These are phyloP conservation scores for Isabelozyma rhagii DNA, from an alignment of 805 yeast genomes.

Conservation along the genomic window DNA sequence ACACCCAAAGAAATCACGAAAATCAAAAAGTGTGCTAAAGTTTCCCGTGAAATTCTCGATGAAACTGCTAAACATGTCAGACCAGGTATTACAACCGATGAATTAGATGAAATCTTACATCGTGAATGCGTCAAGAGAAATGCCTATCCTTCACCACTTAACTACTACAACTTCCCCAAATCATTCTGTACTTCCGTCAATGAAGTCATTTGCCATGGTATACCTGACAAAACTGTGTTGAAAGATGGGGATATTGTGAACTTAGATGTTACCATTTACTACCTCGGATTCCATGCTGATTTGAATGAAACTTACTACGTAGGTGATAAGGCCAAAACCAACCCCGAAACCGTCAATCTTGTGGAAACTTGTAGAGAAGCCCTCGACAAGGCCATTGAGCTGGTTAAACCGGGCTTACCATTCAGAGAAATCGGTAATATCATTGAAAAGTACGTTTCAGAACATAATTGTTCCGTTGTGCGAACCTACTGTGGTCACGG, in stretches of 20 bases:
- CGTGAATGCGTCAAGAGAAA: constrained; percentile 83
- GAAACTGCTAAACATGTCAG: constrained; percentile 75
- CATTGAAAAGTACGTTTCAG: constrained; percentile 82
- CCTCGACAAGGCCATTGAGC: constrained; percentile 75
- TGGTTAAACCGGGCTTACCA: constrained; percentile 88
- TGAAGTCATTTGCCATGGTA: constrained; percentile 95
- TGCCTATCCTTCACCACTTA: constrained; percentile 92
- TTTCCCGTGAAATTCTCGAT: constrained; percentile 89
- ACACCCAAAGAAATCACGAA: constrained; percentile 67
- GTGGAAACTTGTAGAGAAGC: constrained; percentile 88
- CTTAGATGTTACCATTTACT: constrained; percentile 80
- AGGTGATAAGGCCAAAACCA: constrained; percentile 79
- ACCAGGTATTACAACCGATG: constrained; percentile 94
- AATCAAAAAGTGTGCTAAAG: constrained; percentile 69
- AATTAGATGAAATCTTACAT: constrained; percentile 82
- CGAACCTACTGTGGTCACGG: constrained; percentile 95
- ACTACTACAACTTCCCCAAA: constrained; percentile 91
- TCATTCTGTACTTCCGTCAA: constrained; percentile 90
- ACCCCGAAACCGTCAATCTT: constrained; percentile 79
- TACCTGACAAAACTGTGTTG: constrained; percentile 85
- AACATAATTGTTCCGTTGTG: constrained; percentile 80
- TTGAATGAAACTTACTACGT: constrained; percentile 95
- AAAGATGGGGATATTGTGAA: constrained; percentile 94
- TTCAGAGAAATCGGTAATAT: constrained; percentile 83
- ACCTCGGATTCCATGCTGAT: constrained; percentile 90